A percentile compares a stretch with the other conserved stretches of the same genome.
phyloP scores from a whole-genome alignment of 306 rosid species.

The Sophora flavescens region DNA sequence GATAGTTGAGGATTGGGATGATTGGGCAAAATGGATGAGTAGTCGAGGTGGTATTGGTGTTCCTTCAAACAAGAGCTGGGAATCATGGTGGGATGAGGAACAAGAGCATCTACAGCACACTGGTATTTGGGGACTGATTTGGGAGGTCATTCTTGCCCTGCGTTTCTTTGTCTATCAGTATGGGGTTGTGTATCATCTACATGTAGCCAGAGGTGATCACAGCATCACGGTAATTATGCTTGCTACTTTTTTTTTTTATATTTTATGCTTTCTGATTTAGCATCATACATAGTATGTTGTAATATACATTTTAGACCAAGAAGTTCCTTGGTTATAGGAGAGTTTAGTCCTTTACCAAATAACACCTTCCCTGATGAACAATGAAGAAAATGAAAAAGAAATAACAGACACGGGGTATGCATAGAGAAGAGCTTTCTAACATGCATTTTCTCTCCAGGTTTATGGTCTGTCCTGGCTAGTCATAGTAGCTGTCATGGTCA shows the following conservation, averaged over 20 bases:
- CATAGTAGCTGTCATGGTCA: conserved; percentile 75
- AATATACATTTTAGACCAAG: conserved; percentile 9
- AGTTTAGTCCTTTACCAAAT: conserved; percentile 19
- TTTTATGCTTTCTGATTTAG: conserved; percentile 39
- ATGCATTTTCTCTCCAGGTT: conserved; percentile 64
- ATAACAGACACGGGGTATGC: background rate
- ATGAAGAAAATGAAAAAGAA: conserved; percentile 19
- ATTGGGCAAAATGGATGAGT: conserved; percentile 93
- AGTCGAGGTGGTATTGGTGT: conserved; percentile 97
- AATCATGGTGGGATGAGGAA: conserved; percentile 99
- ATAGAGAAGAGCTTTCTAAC: conserved; percentile 39
- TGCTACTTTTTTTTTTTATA: conserved; percentile 29
- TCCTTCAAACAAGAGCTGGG: conserved; percentile 95
- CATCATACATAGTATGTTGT: conserved; percentile 16
- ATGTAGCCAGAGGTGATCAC: conserved; percentile 63
- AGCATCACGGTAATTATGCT: conserved; percentile 72
- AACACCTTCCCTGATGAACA: conserved; percentile 5
- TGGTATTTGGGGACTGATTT: conserved; percentile 72
- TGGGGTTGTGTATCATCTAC: conserved; percentile 88
- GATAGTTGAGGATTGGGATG: conserved; percentile 97
- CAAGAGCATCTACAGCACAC: conserved; percentile 91
- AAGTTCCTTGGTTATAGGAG: conserved; percentile 6
- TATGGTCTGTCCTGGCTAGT: conserved; percentile 96
- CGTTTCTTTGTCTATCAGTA: conserved; percentile 94
- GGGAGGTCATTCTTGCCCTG: conserved; percentile 80